Conservation (phyloP, 441 rosid species). For the Corymbia calophylla region DNA sequence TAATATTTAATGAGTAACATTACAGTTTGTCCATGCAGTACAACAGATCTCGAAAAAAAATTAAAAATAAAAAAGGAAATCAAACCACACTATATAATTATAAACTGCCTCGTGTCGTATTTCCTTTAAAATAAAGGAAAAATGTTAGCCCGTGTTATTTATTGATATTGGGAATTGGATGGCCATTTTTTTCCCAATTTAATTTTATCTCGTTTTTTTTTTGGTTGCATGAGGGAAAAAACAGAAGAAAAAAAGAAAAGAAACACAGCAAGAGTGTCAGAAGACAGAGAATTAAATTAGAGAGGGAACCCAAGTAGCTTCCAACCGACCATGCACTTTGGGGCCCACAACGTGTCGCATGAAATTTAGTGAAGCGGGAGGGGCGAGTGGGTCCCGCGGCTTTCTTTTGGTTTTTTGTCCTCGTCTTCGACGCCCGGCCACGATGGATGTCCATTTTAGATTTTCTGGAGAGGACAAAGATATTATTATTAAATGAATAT, state of each 20-base stretch:
- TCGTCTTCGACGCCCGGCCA: background rate
- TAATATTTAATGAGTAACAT: background rate
- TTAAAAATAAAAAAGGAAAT: background rate
- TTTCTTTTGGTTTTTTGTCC: background rate
- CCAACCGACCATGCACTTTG: background rate
- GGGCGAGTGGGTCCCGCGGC: background rate
- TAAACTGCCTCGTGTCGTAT: background rate
- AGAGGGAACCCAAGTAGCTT: background rate
- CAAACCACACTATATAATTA: background rate
- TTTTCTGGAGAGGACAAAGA: background rate
- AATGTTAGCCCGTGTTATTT: background rate
- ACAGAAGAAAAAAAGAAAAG: rapidly evolving
- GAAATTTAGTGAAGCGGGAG: background rate
- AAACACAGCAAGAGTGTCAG: background rate
- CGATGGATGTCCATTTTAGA: background rate
- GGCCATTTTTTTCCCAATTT: background rate
- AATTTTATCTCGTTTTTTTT: background rate
- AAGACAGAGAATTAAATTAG: background rate
- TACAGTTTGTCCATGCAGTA: background rate
- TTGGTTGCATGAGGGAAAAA: background rate
- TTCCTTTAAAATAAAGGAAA: background rate
- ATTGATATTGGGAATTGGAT: background rate
- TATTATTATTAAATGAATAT: background rate
- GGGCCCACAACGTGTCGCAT: background rate
- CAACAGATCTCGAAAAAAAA: background rate